Evolutionary conservation across 257 asterid genomes (phyloP).

Genomic region (Nicotiana tabacum): DNA sequence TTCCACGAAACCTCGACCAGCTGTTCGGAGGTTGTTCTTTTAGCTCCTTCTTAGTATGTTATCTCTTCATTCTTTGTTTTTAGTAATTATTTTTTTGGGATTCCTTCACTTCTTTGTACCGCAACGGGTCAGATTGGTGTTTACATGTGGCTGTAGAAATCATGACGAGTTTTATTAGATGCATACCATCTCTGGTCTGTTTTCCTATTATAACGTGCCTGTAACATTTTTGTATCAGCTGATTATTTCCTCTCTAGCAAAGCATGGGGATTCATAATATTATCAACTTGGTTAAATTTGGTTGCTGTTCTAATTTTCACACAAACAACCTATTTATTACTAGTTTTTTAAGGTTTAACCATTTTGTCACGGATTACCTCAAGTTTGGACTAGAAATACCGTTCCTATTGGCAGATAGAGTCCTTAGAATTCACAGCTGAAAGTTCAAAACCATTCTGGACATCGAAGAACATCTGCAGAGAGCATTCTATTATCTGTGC

Average conservation of each 20-base stretch:
- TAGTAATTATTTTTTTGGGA: background rate
- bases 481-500: no score
- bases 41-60: constrained; percentile 17
- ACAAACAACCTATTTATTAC: background rate
- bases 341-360: background rate
- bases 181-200: background rate
- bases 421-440: background rate
- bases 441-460: background rate
- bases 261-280: background rate
- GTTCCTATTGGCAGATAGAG: background rate
- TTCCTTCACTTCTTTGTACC: background rate
- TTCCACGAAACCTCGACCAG: constrained; percentile 17
- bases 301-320: background rate
- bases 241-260: background rate
- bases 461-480: no score
- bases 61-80: background rate
- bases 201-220: background rate
- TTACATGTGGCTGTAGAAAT: constrained; percentile 13
- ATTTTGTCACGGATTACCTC: background rate
- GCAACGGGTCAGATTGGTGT: background rate
- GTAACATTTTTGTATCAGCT: background rate
- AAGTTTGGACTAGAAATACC: background rate
- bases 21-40: constrained; percentile 33
- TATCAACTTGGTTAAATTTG: background rate
- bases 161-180: background rate